These are phyloP conservation scores for Cinnamomum micranthum DNA, from an alignment of 164 flowering plant species.

Conservation along the genomic window DNA sequence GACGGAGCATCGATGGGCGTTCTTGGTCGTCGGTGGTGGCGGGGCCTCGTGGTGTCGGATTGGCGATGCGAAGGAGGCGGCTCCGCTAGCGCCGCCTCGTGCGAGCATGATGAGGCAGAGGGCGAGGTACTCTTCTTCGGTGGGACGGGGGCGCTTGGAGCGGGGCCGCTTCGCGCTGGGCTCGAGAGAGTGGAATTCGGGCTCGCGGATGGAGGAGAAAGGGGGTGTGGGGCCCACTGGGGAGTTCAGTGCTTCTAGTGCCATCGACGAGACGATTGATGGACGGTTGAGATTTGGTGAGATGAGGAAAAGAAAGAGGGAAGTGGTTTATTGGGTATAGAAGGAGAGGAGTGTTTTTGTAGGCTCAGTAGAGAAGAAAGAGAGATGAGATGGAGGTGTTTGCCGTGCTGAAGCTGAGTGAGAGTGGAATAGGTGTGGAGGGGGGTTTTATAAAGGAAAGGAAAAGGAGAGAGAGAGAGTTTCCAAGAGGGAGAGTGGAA, in stretches of 20 bases:
- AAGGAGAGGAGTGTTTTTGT: too few relatives aligned
- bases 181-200: constrained; percentile 19
- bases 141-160: constrained; percentile 40
- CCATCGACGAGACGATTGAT: constrained; percentile 21
- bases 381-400: not conserved
- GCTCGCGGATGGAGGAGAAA: constrained; percentile 12
- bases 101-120: constrained; percentile 67
- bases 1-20: constrained; percentile 49
- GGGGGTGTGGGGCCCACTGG: constrained; percentile 24
- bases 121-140: constrained; percentile 64
- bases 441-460: constrained; percentile 1
- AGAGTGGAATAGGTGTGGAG: constrained; percentile 1
- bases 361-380: not conserved
- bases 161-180: constrained; percentile 54
- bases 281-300: not conserved
- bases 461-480: not conserved
- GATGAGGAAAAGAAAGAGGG: not conserved
- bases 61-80: constrained; percentile 1
- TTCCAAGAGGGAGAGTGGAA: constrained; percentile 17
- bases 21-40: constrained; percentile 15
- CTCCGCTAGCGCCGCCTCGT: constrained; percentile 30
- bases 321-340: not conserved
- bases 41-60: not conserved
- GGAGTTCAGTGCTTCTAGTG: constrained; percentile 43
- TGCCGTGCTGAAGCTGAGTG: too few relatives aligned